Base-by-base conservation (phyloP, 2,329 filamentous ascomycete genomes). In the Arthroderma sp. region DNA sequence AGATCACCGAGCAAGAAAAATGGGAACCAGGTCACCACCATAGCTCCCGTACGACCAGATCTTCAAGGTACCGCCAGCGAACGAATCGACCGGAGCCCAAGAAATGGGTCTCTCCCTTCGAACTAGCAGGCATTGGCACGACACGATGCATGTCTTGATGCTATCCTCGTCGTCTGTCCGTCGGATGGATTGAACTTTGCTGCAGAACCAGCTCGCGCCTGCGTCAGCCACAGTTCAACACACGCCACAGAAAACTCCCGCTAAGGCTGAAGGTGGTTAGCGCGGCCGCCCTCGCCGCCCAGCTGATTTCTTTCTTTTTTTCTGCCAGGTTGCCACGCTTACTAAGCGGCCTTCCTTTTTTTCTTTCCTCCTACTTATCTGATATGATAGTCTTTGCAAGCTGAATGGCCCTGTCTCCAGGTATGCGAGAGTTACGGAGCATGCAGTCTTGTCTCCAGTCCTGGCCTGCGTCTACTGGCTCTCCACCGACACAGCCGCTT, bases 201-300 rank as follows among this genome's bases (percentile, higher is more conserved):
- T 17, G 47, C 35, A 38, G 28, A 13, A n/a, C 47, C 47, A 51
- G 47, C 47, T 51, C 47, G 47, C 47, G 47, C 51, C 51, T 38
- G 51, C 51, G 31, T 54, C 51, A 54, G 51, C 51, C 51, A 54
- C 51, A 54, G 51, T 28, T 31, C 51, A 25, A 19, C 28, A 39
- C 33, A 37, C 51, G 51, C 51, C 51, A 54, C 51, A 15, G 9
- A 35, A 11, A 47, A 33, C 1, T 23, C 51, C 51, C 21, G 0
- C 44, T 13, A 4, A 47, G 51, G 55, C 54, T 52, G 57, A 55
- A 55, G 17, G 54, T 13, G 41, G 59, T 47, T 58, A 56, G 53
- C 38, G 47, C 47, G 47, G 25, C 47, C 47, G 23, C 47, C 47
- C 13, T 31, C 44, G 47, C 47, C 47, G 47, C 47, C n/a, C 47